Conservation (phyloP, 2,329 filamentous ascomycete species). For the Aspergillus tamarii region DNA sequence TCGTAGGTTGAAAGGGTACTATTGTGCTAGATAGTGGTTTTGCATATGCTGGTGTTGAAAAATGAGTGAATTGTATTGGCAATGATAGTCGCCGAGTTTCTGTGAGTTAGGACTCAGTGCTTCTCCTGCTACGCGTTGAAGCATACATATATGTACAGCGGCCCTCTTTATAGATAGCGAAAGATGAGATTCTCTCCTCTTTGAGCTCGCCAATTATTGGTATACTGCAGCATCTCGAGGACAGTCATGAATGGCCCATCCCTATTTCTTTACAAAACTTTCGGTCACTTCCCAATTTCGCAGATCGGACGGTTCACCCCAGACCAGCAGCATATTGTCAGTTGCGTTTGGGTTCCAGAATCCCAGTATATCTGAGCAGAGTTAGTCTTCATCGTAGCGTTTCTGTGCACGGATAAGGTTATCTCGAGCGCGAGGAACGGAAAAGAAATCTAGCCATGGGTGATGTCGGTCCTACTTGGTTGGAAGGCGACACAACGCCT, state of each 20-base stretch:
- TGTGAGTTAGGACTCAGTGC: no score
- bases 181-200: no score
- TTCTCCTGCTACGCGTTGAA: no score
- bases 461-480: neutral
- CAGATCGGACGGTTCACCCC: neutral
- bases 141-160: no score
- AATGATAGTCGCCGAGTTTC: no score
- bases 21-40: no score
- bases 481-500: neutral
- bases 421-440: conserved; percentile 40
- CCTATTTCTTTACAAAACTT: neutral
- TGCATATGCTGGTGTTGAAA: no score
- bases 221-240: no score
- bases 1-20: neutral
- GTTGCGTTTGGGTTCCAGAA: neutral
- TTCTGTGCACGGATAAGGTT: conserved; percentile 36
- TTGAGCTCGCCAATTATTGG: no score
- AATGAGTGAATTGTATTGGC: no score
- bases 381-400: conserved; percentile 35
- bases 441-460: conserved; percentile 34
- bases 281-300: neutral
- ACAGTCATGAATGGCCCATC: neutral
- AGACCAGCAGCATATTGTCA: neutral
- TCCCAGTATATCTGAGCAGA: conserved; percentile 41
- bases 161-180: no score